These are phyloP conservation scores for Elongisporangium senticosum DNA, from an alignment of 352 stramenopile genomes.

Conservation along the genomic window DNA sequence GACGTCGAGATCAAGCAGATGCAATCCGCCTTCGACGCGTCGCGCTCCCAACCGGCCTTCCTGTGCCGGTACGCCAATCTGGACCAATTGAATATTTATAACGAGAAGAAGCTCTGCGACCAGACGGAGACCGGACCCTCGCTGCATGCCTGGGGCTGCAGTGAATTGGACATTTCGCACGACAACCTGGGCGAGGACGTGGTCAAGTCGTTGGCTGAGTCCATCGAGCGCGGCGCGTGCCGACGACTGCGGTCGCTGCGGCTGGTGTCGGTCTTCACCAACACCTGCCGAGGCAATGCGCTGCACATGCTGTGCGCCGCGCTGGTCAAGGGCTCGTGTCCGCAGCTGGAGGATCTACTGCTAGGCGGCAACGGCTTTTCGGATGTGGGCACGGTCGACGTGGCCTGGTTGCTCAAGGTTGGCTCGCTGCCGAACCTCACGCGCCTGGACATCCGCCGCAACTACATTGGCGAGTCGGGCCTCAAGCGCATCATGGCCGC, in stretches of 20 bases:
- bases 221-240: slow-evolving; percentile 57
- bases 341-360: slow-evolving; percentile 55
- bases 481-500: slow-evolving; percentile 69
- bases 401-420: slow-evolving; percentile 62
- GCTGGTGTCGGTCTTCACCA: slow-evolving; percentile 74
- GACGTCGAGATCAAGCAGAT: slow-evolving; percentile 49
- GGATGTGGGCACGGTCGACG: slow-evolving; percentile 65
- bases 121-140: slow-evolving; percentile 41
- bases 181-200: slow-evolving; percentile 66
- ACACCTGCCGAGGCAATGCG: slow-evolving; percentile 68
- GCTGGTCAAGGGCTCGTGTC: slow-evolving; percentile 62
- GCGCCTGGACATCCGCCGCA: slow-evolving; percentile 69
- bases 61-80: slow-evolving; percentile 58
- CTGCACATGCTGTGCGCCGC: slow-evolving; percentile 58
- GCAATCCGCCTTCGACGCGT: slow-evolving; percentile 28
- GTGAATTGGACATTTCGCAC: slow-evolving; percentile 72
- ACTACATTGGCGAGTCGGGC: slow-evolving; percentile 77
- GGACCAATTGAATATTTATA: slow-evolving; percentile 47
- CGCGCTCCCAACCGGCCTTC: slow-evolving; percentile 25
- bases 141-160: slow-evolving; percentile 74
- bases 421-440: slow-evolving; percentile 60
- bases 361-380: slow-evolving; percentile 73
- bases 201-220: slow-evolving; percentile 57
- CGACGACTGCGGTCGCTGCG: slow-evolving; percentile 47
- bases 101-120: slow-evolving; percentile 52